These are phyloP conservation scores for Pseudoturritis turrita DNA, from an alignment of 345 rosid genomes.

Conservation along the genomic window DNA sequence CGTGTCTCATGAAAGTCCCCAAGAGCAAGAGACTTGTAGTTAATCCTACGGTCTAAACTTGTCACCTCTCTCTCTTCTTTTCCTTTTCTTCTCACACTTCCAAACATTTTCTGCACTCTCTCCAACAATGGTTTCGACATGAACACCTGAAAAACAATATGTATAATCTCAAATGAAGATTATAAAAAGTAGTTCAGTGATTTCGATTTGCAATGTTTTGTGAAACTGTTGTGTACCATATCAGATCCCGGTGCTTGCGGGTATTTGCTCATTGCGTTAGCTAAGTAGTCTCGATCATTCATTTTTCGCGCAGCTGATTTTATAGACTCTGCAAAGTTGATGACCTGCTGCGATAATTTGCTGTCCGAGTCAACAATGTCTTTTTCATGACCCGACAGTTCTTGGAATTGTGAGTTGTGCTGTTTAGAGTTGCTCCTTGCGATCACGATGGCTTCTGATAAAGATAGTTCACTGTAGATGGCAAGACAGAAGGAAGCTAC, in stretches of 20 bases:
- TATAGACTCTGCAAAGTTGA: constrained; percentile 41
- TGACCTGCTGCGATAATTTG: constrained; percentile 36
- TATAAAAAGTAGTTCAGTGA: background rate
- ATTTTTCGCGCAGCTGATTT: constrained; percentile 24
- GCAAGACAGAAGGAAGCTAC: constrained; percentile 36
- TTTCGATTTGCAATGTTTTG: background rate
- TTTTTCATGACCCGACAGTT: constrained; percentile 26
- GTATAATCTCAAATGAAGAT: background rate
- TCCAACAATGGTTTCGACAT: constrained; percentile 34
- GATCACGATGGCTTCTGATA: constrained; percentile 42
- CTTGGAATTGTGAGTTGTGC: constrained; percentile 37
- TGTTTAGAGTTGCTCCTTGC: constrained; percentile 41
- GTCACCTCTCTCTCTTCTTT: constrained; percentile 31
- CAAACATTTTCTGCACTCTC: constrained; percentile 41
- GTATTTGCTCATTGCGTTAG: constrained; percentile 33
- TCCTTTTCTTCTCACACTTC: constrained; percentile 40
- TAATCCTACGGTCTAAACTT: constrained; percentile 38
- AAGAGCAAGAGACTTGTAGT: constrained; percentile 41
- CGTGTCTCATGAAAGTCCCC: constrained; percentile 33
- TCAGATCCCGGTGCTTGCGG: constrained; percentile 36
- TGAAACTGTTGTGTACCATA: constrained; percentile 11
- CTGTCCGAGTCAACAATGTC: background rate
- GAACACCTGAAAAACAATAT: constrained; percentile 41
- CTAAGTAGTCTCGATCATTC: constrained; percentile 25
- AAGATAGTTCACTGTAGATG: constrained; percentile 29